These are phyloP conservation scores for Aspergillus sp. DNA, from an alignment of 2,329 filamentous ascomycete genomes.

Conservation along the genomic window DNA sequence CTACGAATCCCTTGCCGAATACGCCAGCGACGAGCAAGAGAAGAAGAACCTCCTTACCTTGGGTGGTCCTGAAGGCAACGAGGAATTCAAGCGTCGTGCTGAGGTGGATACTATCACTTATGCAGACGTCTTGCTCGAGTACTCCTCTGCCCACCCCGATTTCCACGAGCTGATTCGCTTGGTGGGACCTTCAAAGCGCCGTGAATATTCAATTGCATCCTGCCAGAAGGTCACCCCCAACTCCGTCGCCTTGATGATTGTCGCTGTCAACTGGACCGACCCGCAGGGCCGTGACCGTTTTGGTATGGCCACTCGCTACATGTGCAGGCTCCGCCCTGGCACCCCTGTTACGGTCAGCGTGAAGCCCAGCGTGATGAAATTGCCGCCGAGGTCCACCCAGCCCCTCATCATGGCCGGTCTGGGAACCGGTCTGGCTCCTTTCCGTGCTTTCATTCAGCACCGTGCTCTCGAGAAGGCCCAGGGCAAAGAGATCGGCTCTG, in stretches of 20 bases:
- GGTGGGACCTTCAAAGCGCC: constrained; percentile 83
- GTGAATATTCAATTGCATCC: constrained; percentile 98
- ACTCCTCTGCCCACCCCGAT: constrained; percentile 74
- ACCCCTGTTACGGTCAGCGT: constrained; percentile 80
- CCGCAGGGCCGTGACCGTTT: constrained; percentile 77
- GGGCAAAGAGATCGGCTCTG: constrained; percentile 86
- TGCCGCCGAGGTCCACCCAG: constrained; percentile 77
- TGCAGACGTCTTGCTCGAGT: constrained; percentile 83
- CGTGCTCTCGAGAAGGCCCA: constrained; percentile 97
- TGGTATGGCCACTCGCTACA: constrained; percentile 87
- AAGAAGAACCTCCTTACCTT: constrained; percentile 71
- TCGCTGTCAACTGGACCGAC: constrained; percentile 94
- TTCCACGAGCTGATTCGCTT: constrained; percentile 87
- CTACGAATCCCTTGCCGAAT: constrained; percentile 86
- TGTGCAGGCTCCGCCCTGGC: constrained; percentile 67
- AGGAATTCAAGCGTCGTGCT: constrained; percentile 83
- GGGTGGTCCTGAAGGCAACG: constrained; percentile 67
- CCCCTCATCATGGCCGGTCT: constrained; percentile 98
- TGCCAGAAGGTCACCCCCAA: constrained; percentile 89
- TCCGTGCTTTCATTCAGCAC: constrained; percentile 97
- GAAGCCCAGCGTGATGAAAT: constrained; percentile 98
- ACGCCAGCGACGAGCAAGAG: constrained; percentile 73
- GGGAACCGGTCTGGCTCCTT: constrained; percentile 96
- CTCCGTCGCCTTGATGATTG: constrained; percentile 89
- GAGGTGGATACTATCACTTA: constrained; percentile 90